Conservation (phyloP, 2,329 filamentous ascomycete genomes). For the Pseudogymnoascus sp. region DNA sequence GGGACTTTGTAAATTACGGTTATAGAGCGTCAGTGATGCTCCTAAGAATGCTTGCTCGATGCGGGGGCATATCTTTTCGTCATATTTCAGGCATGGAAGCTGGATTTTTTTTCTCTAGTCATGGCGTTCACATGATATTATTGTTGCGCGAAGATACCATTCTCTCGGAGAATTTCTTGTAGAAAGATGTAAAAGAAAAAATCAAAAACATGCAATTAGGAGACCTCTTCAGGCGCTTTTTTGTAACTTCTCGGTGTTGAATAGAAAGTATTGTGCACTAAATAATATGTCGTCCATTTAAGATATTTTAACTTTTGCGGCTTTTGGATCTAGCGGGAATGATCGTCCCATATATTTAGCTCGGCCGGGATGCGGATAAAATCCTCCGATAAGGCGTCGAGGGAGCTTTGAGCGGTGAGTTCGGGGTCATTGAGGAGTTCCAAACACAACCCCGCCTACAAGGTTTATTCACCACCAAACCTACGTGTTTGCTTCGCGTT, state of each 20-base stretch:
- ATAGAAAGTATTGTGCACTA: neutral
- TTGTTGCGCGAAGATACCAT: neutral
- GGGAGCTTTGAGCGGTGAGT: slow-evolving; percentile 6
- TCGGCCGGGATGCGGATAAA: neutral
- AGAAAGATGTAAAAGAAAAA: neutral
- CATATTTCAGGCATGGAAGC: neutral
- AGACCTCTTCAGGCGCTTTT: neutral
- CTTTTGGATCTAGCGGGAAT: neutral
- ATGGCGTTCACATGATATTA: neutral
- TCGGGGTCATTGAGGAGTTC: neutral
- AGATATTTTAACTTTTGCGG: slow-evolving; percentile 9
- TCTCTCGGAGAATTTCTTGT: neutral
- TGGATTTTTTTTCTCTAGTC: neutral
- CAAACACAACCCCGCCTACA: neutral
- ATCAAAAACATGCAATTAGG: neutral
- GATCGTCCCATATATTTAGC: slow-evolving; percentile 6
- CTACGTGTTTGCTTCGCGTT: slow-evolving; percentile 8
- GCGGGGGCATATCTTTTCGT: neutral
- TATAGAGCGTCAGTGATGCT: neutral
- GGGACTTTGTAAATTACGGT: neutral
- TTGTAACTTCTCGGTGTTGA: neutral
- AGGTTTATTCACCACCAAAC: neutral
- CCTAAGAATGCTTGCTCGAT: neutral
- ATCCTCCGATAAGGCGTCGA: neutral
- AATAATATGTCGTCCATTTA: neutral